Conservation (phyloP, 495 filamentous ascomycete species). For the Lasiosphaeris hirsuta region DNA sequence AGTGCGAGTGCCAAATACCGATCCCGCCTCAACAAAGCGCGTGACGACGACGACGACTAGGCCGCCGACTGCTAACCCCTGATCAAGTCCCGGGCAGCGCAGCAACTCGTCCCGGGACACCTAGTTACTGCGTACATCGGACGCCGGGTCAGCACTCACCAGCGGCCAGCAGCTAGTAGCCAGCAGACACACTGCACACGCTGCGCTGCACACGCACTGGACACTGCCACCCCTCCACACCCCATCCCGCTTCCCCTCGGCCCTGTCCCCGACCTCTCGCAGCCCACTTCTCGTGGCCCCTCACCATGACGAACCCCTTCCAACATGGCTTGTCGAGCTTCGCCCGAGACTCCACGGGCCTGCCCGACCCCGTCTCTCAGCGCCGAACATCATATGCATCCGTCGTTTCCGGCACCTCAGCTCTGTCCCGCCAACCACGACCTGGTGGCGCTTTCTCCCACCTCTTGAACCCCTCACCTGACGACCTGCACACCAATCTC, state of each 20-base stretch:
- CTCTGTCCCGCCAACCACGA: slow-evolving; percentile 44
- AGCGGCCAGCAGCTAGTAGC: too few species aligned
- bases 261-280: slow-evolving; percentile 19
- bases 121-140: neutral
- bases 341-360: slow-evolving; percentile 14
- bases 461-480: slow-evolving; percentile 53
- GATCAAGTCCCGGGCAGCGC: slow-evolving; percentile 18
- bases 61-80: neutral
- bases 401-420: slow-evolving; percentile 66
- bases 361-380: slow-evolving; percentile 26
- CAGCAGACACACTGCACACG: too few species aligned
- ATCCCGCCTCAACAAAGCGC: neutral
- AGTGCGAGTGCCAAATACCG: neutral
- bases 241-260: slow-evolving; percentile 12
- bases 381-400: slow-evolving; percentile 72
- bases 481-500: slow-evolving; percentile 36
- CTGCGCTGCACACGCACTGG: too few species aligned
- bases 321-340: slow-evolving; percentile 23
- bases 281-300: slow-evolving; percentile 1
- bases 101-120: slow-evolving; percentile 20
- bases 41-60: neutral
- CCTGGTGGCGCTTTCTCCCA: slow-evolving; percentile 55
- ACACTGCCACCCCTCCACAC: slow-evolving; percentile 2
- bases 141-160: too few species aligned
- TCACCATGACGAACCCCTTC: slow-evolving; percentile 37